Base-by-base conservation (phyloP, 805 yeast genomes). In the Zygotorulaspora florentina region DNA sequence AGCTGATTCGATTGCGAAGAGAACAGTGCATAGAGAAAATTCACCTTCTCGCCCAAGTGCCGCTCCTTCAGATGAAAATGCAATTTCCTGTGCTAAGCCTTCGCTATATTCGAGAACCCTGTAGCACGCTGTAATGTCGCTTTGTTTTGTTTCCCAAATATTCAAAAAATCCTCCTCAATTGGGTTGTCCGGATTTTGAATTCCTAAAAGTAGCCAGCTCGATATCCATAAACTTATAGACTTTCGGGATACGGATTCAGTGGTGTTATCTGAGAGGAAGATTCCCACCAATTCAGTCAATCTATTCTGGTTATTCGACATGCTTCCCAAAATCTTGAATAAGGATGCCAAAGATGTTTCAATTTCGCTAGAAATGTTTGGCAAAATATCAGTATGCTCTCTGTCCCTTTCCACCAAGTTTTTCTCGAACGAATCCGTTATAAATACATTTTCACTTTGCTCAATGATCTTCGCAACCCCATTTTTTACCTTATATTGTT, bases 31-130 rank as follows among this genome's bases (percentile, higher is more conserved):
- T 18, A 55, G 17, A 2, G 55, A 50, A 23, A 58, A 53, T 36
- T 63, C 66, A 2, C 57, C 61, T 15, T 51, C 45, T 27, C 39
- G 47, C 45, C 39, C 56, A 47, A 46, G 50, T 26, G 15, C 39
- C 18, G 25, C 47, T 4, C 54, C 46, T 45, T 55, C 56, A 8
- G 47, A 27, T 29, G 34, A 39, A 34, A 35, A 35, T 26, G 71
- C 55, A 1, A 65, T 45, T 3, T 64, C 64, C 30, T 72, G 74
- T 3, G 77, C 57, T 2, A 78, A 43, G 1, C 67, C 70, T 45
- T 71, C 75, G 0, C 83, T 70, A 40, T 54, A 59, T 27, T 71
- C 75, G 15, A 74, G 45, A 1, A 71, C 38, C 1, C 52, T 47
- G 40, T 61, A 69, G 2, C 64, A 56, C 8, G 61, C 54, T 16